These are phyloP conservation scores for Bocquillonia castaneifolia DNA, from an alignment of 441 rosid genomes.

Conservation along the genomic window DNA sequence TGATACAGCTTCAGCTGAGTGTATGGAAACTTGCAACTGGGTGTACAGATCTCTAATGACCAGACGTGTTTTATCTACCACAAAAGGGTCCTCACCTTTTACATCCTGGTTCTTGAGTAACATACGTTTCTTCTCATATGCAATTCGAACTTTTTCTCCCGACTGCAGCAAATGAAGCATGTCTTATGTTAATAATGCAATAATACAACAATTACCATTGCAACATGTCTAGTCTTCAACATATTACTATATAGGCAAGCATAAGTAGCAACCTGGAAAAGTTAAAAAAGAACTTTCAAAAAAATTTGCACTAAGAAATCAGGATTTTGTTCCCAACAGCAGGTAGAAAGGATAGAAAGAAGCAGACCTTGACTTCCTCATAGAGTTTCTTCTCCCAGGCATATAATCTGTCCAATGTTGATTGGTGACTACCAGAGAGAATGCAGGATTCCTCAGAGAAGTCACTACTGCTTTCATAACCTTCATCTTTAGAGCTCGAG, in stretches of 20 bases:
- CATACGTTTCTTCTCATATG: constrained; percentile 75
- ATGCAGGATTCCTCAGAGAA: constrained; percentile 68
- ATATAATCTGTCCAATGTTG: constrained; percentile 73
- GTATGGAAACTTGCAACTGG: constrained; percentile 72
- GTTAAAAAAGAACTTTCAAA: not conserved
- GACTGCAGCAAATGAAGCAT: no score
- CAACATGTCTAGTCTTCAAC: no score
- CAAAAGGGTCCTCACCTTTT: constrained; percentile 59
- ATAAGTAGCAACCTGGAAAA: not conserved
- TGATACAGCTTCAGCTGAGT: constrained; percentile 80
- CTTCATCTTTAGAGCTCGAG: constrained; percentile 56
- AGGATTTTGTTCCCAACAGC: not conserved
- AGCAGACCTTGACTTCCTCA: constrained; percentile 74
- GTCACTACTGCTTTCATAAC: constrained; percentile 66
- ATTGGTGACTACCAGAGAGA: constrained; percentile 78
- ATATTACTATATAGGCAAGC: not conserved
- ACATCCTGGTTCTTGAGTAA: constrained; percentile 79
- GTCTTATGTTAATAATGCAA: not conserved
- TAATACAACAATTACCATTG: no score
- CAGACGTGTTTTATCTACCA: constrained; percentile 64
- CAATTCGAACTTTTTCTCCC: constrained; percentile 77
- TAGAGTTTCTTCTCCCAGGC: constrained; percentile 99
- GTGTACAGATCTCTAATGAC: constrained; percentile 75
- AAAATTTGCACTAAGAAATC: not conserved
- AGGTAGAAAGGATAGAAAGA: constrained; percentile 4